These are phyloP conservation scores for Astrothelium macrocarpum DNA, from an alignment of 495 filamentous ascomycete species.

Conservation along the genomic window DNA sequence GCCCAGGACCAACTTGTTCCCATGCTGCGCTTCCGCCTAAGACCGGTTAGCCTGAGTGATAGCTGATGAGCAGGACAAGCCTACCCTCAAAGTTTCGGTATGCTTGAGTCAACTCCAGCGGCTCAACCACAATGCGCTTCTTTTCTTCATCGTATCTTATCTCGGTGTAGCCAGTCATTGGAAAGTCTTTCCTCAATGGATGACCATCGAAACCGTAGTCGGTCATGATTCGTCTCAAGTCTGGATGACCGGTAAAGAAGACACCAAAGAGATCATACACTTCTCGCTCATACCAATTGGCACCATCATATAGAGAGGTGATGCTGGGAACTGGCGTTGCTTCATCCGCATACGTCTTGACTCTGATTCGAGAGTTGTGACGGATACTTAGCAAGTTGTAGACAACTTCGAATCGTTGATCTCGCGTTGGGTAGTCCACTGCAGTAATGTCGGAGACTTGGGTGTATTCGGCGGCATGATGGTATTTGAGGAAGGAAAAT, in stretches of 20 bases:
- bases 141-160: slow-evolving; percentile 98
- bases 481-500: slow-evolving; percentile 92
- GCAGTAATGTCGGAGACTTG: slow-evolving; percentile 84
- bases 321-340: slow-evolving; percentile 88
- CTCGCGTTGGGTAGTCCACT: slow-evolving; percentile 89
- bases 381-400: slow-evolving; percentile 95
- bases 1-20: slow-evolving; percentile 84
- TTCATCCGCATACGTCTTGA: slow-evolving; percentile 99
- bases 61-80: neutral
- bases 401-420: slow-evolving; percentile 93
- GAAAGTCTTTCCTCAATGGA: slow-evolving; percentile 95
- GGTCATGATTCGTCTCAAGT: slow-evolving; percentile 97
- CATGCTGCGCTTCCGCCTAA: slow-evolving; percentile 45
- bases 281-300: slow-evolving; percentile 98
- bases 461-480: slow-evolving; percentile 95
- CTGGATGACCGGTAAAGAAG: slow-evolving; percentile 90
- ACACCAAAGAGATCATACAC: slow-evolving; percentile 97
- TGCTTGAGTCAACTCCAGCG: slow-evolving; percentile 94
- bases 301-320: slow-evolving; percentile 78
- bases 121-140: slow-evolving; percentile 97
- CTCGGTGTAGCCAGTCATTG: slow-evolving; percentile 96
- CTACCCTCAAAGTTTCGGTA: slow-evolving; percentile 91
- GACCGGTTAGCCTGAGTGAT: slow-evolving; percentile 43
- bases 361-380: slow-evolving; percentile 90
- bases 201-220: slow-evolving; percentile 99